A percentile compares a stretch with the other conserved stretches of the same genome.
phyloP scores from a whole-genome alignment of 768 basidiomycete genomes.

The Phlebiopsis flavidoalba region DNA sequence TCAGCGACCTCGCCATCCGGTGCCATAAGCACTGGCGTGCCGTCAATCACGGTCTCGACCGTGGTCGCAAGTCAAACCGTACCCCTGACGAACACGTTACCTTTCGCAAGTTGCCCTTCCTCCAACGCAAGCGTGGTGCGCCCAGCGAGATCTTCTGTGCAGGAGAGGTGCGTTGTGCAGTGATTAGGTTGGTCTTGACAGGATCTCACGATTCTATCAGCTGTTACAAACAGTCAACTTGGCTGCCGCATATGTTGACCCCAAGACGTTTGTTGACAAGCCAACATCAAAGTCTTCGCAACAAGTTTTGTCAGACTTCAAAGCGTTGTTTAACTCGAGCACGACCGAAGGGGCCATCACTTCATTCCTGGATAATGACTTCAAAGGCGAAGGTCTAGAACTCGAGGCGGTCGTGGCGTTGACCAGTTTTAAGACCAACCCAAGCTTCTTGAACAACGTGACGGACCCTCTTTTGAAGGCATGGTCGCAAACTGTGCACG shows the following conservation, averaged over 20 bases:
- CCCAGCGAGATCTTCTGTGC: conserved; percentile 75
- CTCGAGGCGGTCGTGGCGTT: conserved; percentile 60
- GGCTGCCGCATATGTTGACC: conserved; percentile 68
- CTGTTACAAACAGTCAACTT: conserved; percentile 83
- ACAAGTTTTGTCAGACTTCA: conserved; percentile 67
- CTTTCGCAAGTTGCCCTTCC: conserved; percentile 63
- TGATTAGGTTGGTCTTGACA: not conserved
- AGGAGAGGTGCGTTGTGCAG: conserved; percentile 49
- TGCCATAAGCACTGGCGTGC: conserved; percentile 9
- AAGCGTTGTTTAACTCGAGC: conserved; percentile 34
- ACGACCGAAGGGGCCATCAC: conserved; percentile 63
- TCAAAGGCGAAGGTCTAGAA: conserved; percentile 83
- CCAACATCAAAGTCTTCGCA: conserved; percentile 68
- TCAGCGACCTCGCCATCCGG: too few relatives aligned
- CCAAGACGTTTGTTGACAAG: conserved; percentile 88
- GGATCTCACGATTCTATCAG: conserved; percentile 29
- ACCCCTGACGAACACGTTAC: conserved; percentile 45
- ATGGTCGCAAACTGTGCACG: conserved; percentile 76
- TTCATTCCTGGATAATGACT: conserved; percentile 68
- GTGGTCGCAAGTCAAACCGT: conserved; percentile 61
- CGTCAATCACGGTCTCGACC: conserved; percentile 48
- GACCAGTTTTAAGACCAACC: conserved; percentile 53
- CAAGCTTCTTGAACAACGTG: conserved; percentile 68
- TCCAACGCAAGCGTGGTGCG: conserved; percentile 74
- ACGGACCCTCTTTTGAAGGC: conserved; percentile 62